Conservation (phyloP, 345 rosid species). For the Psidium guajava region DNA sequence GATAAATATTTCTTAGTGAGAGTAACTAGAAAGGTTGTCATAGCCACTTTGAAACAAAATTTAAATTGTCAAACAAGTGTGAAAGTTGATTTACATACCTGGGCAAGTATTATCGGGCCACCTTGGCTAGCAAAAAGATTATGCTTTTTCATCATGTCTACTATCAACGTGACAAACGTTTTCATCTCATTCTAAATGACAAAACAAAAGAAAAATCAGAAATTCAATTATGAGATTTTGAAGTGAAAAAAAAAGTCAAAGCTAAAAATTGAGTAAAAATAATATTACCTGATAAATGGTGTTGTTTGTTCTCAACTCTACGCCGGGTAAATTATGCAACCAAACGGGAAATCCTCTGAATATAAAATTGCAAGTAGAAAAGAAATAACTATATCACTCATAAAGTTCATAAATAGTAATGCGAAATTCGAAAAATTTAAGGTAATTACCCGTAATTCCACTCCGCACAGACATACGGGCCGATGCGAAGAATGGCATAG, state of each 20-base stretch:
- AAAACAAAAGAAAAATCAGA: background rate
- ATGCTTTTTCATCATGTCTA: constrained; percentile 17
- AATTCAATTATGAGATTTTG: background rate
- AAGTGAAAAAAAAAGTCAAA: background rate
- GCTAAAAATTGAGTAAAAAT: background rate
- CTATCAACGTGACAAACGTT: constrained; percentile 22
- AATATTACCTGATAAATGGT: constrained; percentile 30
- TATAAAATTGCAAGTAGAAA: background rate
- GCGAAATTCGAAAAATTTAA: background rate
- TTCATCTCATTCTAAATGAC: constrained; percentile 25
- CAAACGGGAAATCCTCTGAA: constrained; percentile 57
- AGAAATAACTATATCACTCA: background rate
- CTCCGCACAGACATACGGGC: constrained; percentile 39
- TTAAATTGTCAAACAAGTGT: background rate
- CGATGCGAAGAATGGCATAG: constrained; percentile 33
- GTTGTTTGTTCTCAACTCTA: constrained; percentile 40
- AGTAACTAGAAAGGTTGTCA: background rate
- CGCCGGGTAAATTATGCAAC: constrained; percentile 41
- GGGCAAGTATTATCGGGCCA: constrained; percentile 38
- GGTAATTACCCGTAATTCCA: constrained; percentile 31
- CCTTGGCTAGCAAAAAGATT: constrained; percentile 32
- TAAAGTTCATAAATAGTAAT: background rate
- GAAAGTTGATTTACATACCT: constrained; percentile 5
- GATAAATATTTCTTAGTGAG: background rate
- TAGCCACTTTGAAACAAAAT: background rate